Base-by-base conservation (phyloP, 108 stramenopile species). In the Pseudonitzschia multiseries region DNA sequence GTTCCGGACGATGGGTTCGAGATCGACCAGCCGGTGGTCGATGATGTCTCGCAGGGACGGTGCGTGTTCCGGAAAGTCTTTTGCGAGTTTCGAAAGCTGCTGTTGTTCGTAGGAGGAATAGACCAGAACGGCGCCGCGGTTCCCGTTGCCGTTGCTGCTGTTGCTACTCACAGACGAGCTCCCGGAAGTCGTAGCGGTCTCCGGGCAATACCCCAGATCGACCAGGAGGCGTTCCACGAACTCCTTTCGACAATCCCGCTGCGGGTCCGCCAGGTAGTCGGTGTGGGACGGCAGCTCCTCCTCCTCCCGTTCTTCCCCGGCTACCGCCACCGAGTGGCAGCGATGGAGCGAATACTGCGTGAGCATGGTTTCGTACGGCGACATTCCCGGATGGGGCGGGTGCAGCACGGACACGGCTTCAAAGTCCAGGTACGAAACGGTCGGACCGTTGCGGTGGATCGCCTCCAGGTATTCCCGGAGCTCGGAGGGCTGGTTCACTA, bases 331-430 rank as follows among this genome's bases (percentile, higher is more conserved):
- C 54, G 24, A 26, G 28, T 13, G 27, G 32, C 29, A 33, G 8
- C 29, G 8, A n/a, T 62, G 61, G n/a, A 62, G 32, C n/a, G 61
- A 62, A 62, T 62, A 62, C 22, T 62, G 61, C 36, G 61, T 62
- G 33, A 40, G 12, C 61, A 62, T 62, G 32, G 61, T 33, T 62
- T 62, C 33, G 36, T 62, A 62, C 33, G 61, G 36, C n/a, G n/a
- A 31, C 61, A 62, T 62, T 22, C 61, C 61, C 17, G 33, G 32
- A 20, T 62, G 40, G 32, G 61, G 61, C 31, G 61, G 61, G 8
- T 21, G 3, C 36, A 62, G 36, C 13, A 62, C 17, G 14, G 61
- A 40, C 29, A 62, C 61, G 14, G 61, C 61, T 20, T 62, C 61
- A 40, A 62, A 62, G n/a, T 62, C 61, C 8, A 62, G 36, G 36